A percentile compares a stretch with the other conserved stretches of the same genome.
These are phyloP conservation scores for Phialocephala subalpina DNA, from an alignment of 2,329 filamentous ascomycete species.

Conservation along the genomic window DNA sequence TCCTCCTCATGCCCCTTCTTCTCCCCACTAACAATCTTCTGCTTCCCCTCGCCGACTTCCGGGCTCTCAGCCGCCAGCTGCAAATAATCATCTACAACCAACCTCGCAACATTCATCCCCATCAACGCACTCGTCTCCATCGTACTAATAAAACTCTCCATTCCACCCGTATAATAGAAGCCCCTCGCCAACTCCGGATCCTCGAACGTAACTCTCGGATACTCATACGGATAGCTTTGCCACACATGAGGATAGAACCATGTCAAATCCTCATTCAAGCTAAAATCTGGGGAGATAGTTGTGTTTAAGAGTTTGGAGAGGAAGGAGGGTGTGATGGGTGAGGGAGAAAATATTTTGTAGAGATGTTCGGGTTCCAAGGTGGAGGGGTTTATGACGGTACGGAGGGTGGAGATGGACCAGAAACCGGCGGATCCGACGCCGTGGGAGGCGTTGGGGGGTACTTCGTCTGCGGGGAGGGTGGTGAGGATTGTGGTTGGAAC, in stretches of 20 bases:
- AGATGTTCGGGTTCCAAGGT: constrained; percentile 62
- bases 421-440: constrained; percentile 80
- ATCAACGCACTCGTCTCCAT: constrained; percentile 97
- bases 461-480: constrained; percentile 71
- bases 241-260: constrained; percentile 84
- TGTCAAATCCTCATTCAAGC: constrained; percentile 57
- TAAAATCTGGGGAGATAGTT: neutral
- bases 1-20: constrained; percentile 16
- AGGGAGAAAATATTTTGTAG: constrained; percentile 72
- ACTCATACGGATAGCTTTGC: constrained; percentile 84
- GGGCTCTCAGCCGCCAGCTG: constrained; percentile 30
- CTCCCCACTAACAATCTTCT: constrained; percentile 11
- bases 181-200: constrained; percentile 73
- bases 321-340: constrained; percentile 59
- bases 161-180: constrained; percentile 76
- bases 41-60: neutral
- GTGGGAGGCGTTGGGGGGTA: constrained; percentile 47
- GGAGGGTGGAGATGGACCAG: constrained; percentile 84
- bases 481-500: constrained; percentile 82
- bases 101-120: constrained; percentile 82
- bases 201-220: constrained; percentile 89
- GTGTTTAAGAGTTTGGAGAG: constrained; percentile 59
- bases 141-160: constrained; percentile 94
- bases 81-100: constrained; percentile 70
- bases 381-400: constrained; percentile 66